These are phyloP conservation scores for Talaromyces piceae DNA, from an alignment of 2,329 filamentous ascomycete species.

Conservation along the genomic window DNA sequence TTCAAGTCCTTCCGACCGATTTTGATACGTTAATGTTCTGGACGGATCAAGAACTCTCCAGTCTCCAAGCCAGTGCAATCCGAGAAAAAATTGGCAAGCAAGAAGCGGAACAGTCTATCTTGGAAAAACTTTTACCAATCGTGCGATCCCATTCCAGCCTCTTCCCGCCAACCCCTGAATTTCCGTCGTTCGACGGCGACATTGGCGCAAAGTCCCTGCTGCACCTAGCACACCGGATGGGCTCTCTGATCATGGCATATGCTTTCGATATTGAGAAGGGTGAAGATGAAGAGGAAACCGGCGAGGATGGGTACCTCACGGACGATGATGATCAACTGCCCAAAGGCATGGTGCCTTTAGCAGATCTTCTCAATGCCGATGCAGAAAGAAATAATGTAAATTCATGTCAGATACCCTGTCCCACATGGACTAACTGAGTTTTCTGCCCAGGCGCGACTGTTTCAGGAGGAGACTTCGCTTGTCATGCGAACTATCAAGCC, in stretches of 20 bases:
- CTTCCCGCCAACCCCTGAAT: slow-evolving; percentile 33
- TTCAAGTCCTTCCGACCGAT: slow-evolving; percentile 60
- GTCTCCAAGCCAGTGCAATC: slow-evolving; percentile 72
- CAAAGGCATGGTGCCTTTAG: slow-evolving; percentile 86
- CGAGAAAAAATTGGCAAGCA: slow-evolving; percentile 66
- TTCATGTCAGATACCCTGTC: background rate
- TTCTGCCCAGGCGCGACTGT: slow-evolving; percentile 45
- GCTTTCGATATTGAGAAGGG: slow-evolving; percentile 69
- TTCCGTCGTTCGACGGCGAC: slow-evolving; percentile 35
- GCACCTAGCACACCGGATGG: slow-evolving; percentile 66
- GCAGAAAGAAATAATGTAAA: slow-evolving; percentile 70
- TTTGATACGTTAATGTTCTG: slow-evolving; percentile 94
- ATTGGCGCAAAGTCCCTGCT: slow-evolving; percentile 43
- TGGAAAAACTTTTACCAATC: slow-evolving; percentile 49
- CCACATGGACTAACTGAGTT: slow-evolving; percentile 5
- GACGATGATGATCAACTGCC: slow-evolving; percentile 58
- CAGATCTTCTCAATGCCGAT: slow-evolving; percentile 83
- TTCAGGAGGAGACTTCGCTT: slow-evolving; percentile 53
- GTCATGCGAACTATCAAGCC: slow-evolving; percentile 64
- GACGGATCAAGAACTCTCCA: slow-evolving; percentile 59
- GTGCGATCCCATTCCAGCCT: slow-evolving; percentile 33
- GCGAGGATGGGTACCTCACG: slow-evolving; percentile 45
- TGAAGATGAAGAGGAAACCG: slow-evolving; percentile 52
- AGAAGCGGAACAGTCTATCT: slow-evolving; percentile 64
- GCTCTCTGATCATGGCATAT: slow-evolving; percentile 85